A percentile compares a stretch with the other conserved stretches of the same genome.
phyloP scores from a whole-genome alignment of 2,329 filamentous ascomycete genomes.

The Periconia digitata region DNA sequence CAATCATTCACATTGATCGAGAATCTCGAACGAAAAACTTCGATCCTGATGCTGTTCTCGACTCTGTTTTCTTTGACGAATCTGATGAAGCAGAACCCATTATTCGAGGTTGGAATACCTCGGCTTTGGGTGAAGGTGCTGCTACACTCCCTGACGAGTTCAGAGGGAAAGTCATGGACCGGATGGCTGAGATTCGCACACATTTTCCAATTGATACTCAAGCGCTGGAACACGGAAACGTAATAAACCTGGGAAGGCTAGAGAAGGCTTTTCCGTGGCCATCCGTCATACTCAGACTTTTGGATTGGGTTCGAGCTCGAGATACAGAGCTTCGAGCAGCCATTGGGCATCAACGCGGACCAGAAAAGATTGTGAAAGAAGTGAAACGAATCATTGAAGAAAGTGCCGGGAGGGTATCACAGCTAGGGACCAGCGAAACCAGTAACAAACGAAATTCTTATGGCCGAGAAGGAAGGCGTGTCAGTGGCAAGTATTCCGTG shows the following conservation, averaged over 20 bases:
- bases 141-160: conserved; percentile 40
- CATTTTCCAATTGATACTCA: conserved; percentile 38
- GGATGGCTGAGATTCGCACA: conserved; percentile 41
- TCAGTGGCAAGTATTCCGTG: conserved; percentile 34
- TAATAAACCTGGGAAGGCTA: conserved; percentile 49
- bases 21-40: conserved; percentile 36
- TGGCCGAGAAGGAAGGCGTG: conserved; percentile 26
- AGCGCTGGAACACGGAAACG: conserved; percentile 25
- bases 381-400: no score
- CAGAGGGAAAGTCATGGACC: conserved; percentile 37
- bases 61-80: conserved; percentile 45
- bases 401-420: conserved; percentile 28
- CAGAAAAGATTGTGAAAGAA: conserved; percentile 41
- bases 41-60: conserved; percentile 44
- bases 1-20: conserved; percentile 48
- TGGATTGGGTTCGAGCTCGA: conserved; percentile 51
- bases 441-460: conserved; percentile 31
- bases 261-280: conserved; percentile 53
- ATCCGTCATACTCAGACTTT: conserved; percentile 47
- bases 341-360: conserved; percentile 48
- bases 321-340: conserved; percentile 48
- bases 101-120: conserved; percentile 40
- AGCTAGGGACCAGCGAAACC: conserved; percentile 13
- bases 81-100: conserved; percentile 5
- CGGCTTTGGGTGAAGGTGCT: conserved; percentile 42